Evolutionary conservation across 441 rosid genomes (phyloP).

Genomic region (Rhodomyrtus psidioides): DNA sequence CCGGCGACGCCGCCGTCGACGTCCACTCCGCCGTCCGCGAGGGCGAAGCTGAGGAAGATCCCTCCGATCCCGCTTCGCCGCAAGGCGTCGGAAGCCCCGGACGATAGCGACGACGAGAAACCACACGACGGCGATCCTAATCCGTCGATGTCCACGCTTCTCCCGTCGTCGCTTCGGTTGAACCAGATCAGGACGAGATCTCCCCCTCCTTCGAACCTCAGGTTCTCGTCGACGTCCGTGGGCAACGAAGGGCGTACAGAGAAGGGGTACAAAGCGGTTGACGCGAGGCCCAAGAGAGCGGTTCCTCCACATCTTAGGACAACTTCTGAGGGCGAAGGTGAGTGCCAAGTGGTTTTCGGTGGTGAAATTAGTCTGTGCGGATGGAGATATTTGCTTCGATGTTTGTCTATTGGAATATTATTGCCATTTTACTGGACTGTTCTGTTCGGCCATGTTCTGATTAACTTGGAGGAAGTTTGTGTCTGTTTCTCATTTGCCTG

Average conservation of each 20-base stretch:
- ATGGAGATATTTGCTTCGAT: neutral
- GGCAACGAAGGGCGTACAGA: constrained; percentile 17
- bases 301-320: neutral
- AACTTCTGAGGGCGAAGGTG: neutral
- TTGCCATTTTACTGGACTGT: neutral
- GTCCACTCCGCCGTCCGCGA: constrained; percentile 14
- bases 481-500: neutral
- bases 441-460: neutral
- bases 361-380: neutral
- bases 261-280: constrained; percentile 4
- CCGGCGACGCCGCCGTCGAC: neutral
- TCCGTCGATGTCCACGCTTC: constrained; percentile 23
- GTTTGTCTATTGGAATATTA: neutral
- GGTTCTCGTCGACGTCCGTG: constrained; percentile 33
- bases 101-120: neutral
- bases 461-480: neutral
- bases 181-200: constrained; percentile 79
- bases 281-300: constrained; percentile 7
- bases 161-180: constrained; percentile 60
- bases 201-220: constrained; percentile 37
- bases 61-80: constrained; percentile 49
- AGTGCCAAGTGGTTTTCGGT: neutral
- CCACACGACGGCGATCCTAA: constrained; percentile 1
- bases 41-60: constrained; percentile 52
- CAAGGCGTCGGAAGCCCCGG: neutral